Conservation (phyloP, 2,329 filamentous ascomycete genomes). For the Diaporthe batatas region DNA sequence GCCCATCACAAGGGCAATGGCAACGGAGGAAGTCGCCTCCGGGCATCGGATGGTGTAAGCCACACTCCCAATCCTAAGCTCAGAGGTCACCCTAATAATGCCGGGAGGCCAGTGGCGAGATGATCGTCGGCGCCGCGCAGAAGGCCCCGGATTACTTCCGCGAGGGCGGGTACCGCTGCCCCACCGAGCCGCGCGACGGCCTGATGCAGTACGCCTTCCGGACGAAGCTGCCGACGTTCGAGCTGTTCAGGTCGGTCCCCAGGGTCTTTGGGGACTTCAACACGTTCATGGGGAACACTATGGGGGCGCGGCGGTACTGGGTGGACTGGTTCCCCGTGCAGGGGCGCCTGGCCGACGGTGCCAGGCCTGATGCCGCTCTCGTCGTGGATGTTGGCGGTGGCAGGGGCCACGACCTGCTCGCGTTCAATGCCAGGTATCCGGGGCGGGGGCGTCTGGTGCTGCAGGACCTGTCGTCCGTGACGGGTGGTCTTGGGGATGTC, state of each 20-base stretch:
- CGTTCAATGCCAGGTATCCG: constrained; percentile 38
- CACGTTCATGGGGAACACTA: constrained; percentile 48
- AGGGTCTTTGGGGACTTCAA: constrained; percentile 46
- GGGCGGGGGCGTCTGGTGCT: constrained; percentile 43
- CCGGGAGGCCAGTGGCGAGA: constrained; percentile 40
- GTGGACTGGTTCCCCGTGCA: constrained; percentile 44
- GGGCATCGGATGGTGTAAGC: constrained; percentile 48
- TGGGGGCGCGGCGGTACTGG: constrained; percentile 46
- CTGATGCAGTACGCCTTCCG: constrained; percentile 49
- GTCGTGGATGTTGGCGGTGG: constrained; percentile 46
- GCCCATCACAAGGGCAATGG: constrained; percentile 47
- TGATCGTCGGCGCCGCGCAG: constrained; percentile 42
- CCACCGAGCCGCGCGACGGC: constrained; percentile 45
- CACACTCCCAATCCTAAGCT: rapidly evolving
- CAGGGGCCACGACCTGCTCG: constrained; percentile 43
- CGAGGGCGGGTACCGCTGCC: constrained; percentile 47
- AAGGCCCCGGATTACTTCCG: constrained; percentile 46
- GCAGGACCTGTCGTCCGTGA: constrained; percentile 45
- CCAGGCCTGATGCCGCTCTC: constrained; percentile 40
- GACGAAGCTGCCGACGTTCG: constrained; percentile 46
- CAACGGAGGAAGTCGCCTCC: constrained; percentile 46
- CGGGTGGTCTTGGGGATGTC: constrained; percentile 41
- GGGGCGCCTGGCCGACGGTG: constrained; percentile 47
- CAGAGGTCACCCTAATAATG: no score
- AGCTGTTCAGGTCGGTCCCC: constrained; percentile 45